Conservation (phyloP, 129 eudicot genomes). For the Flaveria trinervia region DNA sequence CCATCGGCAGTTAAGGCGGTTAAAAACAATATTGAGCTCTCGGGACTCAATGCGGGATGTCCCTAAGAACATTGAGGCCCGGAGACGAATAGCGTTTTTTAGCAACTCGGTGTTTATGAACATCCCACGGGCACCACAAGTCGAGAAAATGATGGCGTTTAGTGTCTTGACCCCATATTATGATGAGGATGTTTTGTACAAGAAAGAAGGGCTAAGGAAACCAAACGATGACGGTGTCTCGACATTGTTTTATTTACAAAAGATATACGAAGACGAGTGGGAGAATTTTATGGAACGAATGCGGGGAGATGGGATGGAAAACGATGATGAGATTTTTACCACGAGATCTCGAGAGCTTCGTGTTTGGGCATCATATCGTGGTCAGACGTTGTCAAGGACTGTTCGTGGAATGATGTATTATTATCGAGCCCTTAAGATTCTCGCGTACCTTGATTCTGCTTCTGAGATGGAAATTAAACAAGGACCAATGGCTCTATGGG, state of each 20-base stretch:
- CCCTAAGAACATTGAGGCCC: constrained; percentile 73
- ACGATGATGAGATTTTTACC: constrained; percentile 63
- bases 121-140: constrained; percentile 95
- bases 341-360: constrained; percentile 69
- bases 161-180: constrained; percentile 90
- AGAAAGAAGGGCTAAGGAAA: constrained; percentile 61
- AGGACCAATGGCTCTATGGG: constrained; percentile 49
- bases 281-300: constrained; percentile 73
- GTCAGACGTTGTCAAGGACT: constrained; percentile 88
- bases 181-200: constrained; percentile 80
- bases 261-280: constrained; percentile 91
- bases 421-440: constrained; percentile 81
- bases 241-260: constrained; percentile 79
- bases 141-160: constrained; percentile 91
- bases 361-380: constrained; percentile 88
- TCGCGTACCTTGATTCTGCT: constrained; percentile 80
- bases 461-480: constrained; percentile 75
- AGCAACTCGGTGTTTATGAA: constrained; percentile 91
- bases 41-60: constrained; percentile 78
- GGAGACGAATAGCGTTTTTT: constrained; percentile 78
- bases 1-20: constrained; percentile 63
- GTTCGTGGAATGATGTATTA: constrained; percentile 98
- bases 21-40: constrained; percentile 69
- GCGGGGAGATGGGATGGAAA: constrained; percentile 78
- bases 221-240: constrained; percentile 90